These are phyloP conservation scores for Rhodocollybia butyracea DNA, from an alignment of 768 basidiomycete genomes.

Conservation along the genomic window DNA sequence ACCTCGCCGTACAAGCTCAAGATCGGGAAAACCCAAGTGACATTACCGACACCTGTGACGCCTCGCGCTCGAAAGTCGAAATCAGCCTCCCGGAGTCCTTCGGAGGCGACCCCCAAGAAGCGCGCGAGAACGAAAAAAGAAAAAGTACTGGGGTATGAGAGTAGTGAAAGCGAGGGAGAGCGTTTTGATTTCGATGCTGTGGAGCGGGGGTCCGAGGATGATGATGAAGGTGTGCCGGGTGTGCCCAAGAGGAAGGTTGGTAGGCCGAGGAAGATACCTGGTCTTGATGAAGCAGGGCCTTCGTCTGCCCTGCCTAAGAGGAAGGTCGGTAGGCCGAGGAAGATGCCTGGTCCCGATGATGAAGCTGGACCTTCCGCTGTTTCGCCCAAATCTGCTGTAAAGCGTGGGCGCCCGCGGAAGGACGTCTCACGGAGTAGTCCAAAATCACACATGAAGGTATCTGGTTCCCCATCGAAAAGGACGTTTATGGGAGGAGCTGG, in stretches of 20 bases:
- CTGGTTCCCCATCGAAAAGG: not conserved
- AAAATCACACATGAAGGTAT: not conserved
- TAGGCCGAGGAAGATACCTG: not conserved
- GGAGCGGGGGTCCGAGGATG: slow-evolving; percentile 2
- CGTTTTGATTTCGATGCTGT: slow-evolving; percentile 24
- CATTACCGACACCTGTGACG: not conserved
- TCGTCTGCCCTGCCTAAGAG: not conserved
- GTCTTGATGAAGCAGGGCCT: not conserved
- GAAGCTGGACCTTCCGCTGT: not conserved
- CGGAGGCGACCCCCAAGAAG: not conserved
- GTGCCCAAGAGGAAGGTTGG: not conserved
- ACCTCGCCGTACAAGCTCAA: slow-evolving; percentile 1
- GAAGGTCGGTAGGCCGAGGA: not conserved
- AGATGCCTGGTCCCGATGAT: not conserved
- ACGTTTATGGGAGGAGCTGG: not conserved
- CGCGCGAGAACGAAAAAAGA: too few species aligned
- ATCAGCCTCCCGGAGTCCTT: slow-evolving; percentile 6
- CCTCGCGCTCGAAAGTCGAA: slow-evolving; percentile 5
- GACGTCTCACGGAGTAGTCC: not conserved
- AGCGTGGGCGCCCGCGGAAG: slow-evolving; percentile 7
- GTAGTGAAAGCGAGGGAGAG: slow-evolving; percentile 28
- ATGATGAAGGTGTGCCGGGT: too few species aligned
- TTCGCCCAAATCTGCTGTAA: not conserved
- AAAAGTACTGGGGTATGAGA: not conserved
- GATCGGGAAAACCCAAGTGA: not conserved